phyloP scores from a whole-genome alignment of 495 filamentous ascomycete species.

The Elasticomyces elasticus region DNA sequence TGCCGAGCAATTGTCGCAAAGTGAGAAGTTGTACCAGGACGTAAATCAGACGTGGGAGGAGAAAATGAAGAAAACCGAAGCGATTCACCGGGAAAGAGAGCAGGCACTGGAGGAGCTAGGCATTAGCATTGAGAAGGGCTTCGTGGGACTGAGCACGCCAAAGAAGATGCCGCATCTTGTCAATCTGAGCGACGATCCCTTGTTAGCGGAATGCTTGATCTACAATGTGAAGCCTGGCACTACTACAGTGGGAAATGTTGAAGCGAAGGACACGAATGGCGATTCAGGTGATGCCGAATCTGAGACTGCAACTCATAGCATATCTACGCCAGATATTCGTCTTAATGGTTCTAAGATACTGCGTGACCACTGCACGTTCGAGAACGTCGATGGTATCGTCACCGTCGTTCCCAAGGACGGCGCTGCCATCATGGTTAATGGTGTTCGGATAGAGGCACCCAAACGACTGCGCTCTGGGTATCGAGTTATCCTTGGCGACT shows the following conservation, averaged over 20 bases:
- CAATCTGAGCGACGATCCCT: slow-evolving; percentile 91
- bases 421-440: slow-evolving; percentile 96
- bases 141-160: slow-evolving; percentile 86
- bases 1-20: slow-evolving; percentile 87
- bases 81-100: slow-evolving; percentile 96
- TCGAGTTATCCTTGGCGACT: slow-evolving; percentile 92
- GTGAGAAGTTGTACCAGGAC: slow-evolving; percentile 91
- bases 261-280: slow-evolving; percentile 56
- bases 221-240: slow-evolving; percentile 96
- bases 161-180: slow-evolving; percentile 99
- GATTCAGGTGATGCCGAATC: not conserved
- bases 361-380: slow-evolving; percentile 85
- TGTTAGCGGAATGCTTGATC: slow-evolving; percentile 91
- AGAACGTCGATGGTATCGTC: slow-evolving; percentile 82
- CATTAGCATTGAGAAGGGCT: slow-evolving; percentile 98
- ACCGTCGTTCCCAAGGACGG: slow-evolving; percentile 80
- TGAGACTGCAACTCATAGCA: not conserved
- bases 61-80: slow-evolving; percentile 86
- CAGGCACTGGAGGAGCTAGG: slow-evolving; percentile 90
- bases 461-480: slow-evolving; percentile 81
- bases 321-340: slow-evolving; percentile 56
- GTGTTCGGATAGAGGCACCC: slow-evolving; percentile 70
- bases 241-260: slow-evolving; percentile 87
- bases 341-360: slow-evolving; percentile 91
- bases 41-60: slow-evolving; percentile 99